Evolutionary conservation across 1,284 basidiomycete species (phyloP).

Genomic region (Rugosomyces carneus): DNA sequence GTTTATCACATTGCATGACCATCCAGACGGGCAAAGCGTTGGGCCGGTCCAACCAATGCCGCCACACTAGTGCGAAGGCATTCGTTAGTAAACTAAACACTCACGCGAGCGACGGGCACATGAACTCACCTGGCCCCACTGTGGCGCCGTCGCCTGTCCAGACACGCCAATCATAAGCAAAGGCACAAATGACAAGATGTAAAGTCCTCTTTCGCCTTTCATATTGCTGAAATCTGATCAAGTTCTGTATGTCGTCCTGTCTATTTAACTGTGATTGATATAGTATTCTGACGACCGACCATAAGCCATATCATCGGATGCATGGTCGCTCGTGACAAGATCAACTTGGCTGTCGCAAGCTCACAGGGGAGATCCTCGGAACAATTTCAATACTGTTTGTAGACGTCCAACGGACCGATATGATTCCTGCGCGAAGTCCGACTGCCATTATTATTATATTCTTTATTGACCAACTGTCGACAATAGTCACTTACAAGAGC

Average conservation of each 20-base stretch:
- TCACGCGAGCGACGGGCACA: neutral
- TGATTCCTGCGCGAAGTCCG: too few relatives aligned
- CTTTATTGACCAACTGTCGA: too few relatives aligned
- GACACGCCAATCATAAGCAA: conserved; percentile 14
- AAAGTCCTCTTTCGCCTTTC: neutral
- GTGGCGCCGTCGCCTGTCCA: conserved; percentile 21
- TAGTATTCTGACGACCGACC: conserved; percentile 22
- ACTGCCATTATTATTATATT: too few relatives aligned
- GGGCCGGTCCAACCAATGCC: conserved; percentile 46
- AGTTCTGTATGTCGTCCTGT: neutral
- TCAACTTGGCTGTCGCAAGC: neutral
- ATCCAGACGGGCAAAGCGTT: conserved; percentile 41
- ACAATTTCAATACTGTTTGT: neutral
- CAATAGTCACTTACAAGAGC: too few relatives aligned
- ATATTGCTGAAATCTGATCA: neutral
- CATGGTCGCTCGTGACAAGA: neutral
- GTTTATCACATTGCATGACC: conserved; percentile 40
- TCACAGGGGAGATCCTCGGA: conserved; percentile 8
- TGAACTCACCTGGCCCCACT: conserved; percentile 27
- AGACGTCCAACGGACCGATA: neutral
- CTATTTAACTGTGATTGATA: conserved; percentile 4
- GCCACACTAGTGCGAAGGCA: conserved; percentile 29
- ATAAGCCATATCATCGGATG: conserved; percentile 32
- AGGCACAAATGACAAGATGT: conserved; percentile 6
- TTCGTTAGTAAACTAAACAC: neutral